Evolutionary conservation across 345 rosid species (phyloP).

Genomic region (Erodium maritimum): DNA sequence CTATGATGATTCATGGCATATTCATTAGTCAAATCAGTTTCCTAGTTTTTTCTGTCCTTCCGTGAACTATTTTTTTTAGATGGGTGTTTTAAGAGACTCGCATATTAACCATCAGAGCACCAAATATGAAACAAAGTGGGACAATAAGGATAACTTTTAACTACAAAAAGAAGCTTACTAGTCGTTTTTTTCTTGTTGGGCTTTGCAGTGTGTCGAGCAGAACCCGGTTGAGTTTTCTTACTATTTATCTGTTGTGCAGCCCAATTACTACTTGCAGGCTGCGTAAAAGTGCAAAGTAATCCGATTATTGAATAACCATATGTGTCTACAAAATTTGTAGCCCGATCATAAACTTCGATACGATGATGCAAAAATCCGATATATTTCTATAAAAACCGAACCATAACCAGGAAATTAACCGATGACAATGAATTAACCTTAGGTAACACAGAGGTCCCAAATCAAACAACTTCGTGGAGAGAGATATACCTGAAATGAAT

Average conservation of each 20-base stretch:
- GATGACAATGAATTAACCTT: neutral
- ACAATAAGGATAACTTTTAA: neutral
- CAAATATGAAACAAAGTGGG: neutral
- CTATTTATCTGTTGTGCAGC: constrained; percentile 8
- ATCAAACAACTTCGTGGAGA: constrained; percentile 12
- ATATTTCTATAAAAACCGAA: neutral
- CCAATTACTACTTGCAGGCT: neutral
- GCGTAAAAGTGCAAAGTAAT: neutral
- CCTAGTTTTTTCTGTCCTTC: no score
- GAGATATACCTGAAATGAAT: constrained; percentile 2
- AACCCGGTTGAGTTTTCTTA: constrained; percentile 14
- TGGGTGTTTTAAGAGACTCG: no score
- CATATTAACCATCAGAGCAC: neutral
- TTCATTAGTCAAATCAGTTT: no score
- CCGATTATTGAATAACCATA: neutral
- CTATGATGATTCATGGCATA: no score
- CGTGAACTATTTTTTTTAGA: no score
- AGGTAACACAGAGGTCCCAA: neutral
- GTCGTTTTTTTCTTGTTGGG: constrained; percentile 24
- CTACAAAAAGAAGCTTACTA: constrained; percentile 22
- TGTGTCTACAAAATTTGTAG: neutral
- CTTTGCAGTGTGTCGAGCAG: constrained; percentile 21
- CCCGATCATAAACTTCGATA: neutral
- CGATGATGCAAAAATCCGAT: neutral
- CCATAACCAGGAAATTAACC: constrained; percentile 13